Conservation (phyloP, 2,329 filamentous ascomycete genomes). For the Calonectria ilicicola region DNA sequence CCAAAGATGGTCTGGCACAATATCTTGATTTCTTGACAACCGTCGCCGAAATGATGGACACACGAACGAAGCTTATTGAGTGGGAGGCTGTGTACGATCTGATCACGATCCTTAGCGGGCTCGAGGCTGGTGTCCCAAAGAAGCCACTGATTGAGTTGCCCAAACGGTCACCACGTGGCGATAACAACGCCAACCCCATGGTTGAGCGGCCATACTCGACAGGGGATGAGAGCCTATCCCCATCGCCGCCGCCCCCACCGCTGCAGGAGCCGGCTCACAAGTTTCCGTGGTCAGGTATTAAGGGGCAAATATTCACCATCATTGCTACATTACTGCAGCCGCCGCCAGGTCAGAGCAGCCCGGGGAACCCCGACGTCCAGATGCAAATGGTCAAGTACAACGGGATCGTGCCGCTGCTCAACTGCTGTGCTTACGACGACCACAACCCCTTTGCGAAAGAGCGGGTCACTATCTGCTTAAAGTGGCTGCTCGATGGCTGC, state of each 20-base stretch:
- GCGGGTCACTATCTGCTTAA: slow-evolving; percentile 88
- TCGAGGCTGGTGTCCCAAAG: slow-evolving; percentile 90
- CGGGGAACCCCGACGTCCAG: slow-evolving; percentile 81
- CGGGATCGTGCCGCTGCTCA: slow-evolving; percentile 87
- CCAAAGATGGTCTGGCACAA: slow-evolving; percentile 93
- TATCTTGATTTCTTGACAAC: slow-evolving; percentile 95
- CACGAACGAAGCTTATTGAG: slow-evolving; percentile 86
- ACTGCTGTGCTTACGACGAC: slow-evolving; percentile 91
- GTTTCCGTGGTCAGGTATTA: slow-evolving; percentile 80
- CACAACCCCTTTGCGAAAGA: slow-evolving; percentile 96
- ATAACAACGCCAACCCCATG: slow-evolving; percentile 45
- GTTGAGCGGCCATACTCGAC: slow-evolving; percentile 75
- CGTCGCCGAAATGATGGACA: slow-evolving; percentile 85
- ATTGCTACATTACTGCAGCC: slow-evolving; percentile 92
- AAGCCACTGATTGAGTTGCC: slow-evolving; percentile 71
- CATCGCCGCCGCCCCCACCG: slow-evolving; percentile 54
- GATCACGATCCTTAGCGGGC: slow-evolving; percentile 84
- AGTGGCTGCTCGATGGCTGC: slow-evolving; percentile 82
- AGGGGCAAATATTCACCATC: slow-evolving; percentile 92
- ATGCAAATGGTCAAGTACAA: slow-evolving; percentile 87
- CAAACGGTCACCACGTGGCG: slow-evolving; percentile 42
- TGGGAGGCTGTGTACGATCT: slow-evolving; percentile 95
- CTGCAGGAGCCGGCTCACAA: slow-evolving; percentile 74
- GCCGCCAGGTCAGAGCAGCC: slow-evolving; percentile 69
- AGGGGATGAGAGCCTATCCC: slow-evolving; percentile 42